Conservation (phyloP, 345 rosid genomes). For the Camelina neglecta region DNA sequence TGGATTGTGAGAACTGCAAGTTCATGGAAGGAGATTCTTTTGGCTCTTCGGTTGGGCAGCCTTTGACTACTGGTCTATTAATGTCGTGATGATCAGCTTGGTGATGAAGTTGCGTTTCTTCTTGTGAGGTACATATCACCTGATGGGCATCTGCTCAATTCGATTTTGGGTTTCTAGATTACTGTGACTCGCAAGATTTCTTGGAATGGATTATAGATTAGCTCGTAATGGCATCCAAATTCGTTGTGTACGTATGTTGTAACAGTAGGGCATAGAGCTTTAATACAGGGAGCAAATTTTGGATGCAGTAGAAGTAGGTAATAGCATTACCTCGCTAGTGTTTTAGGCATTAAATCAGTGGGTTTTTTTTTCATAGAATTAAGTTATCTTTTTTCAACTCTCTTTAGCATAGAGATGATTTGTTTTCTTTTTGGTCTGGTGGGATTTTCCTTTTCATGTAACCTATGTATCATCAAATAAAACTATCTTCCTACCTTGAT, state of each 20-base stretch:
- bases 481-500: not conserved
- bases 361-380: not conserved
- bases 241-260: conserved; percentile 41
- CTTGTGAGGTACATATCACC: conserved; percentile 32
- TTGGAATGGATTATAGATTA: not conserved
- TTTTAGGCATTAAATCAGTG: conserved; percentile 34
- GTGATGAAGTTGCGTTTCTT: conserved; percentile 14
- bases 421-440: conserved; percentile 36
- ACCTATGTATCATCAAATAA: conserved; percentile 41
- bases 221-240: conserved; percentile 43
- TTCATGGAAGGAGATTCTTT: conserved; percentile 56
- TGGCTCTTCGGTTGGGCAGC: conserved; percentile 53
- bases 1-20: conserved; percentile 73
- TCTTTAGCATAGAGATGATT: conserved; percentile 30
- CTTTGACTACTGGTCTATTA: conserved; percentile 57
- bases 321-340: conserved; percentile 40
- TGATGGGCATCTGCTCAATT: conserved; percentile 39
- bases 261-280: conserved; percentile 41
- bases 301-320: conserved; percentile 47
- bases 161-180: conserved; percentile 40
- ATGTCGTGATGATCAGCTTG: conserved; percentile 64
- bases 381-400: conserved; percentile 6
- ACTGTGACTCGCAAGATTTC: conserved; percentile 24
- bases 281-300: conserved; percentile 52
- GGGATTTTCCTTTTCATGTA: conserved; percentile 20